phyloP scores from a whole-genome alignment of 1,284 basidiomycete species.

The Malassezia caprae region DNA sequence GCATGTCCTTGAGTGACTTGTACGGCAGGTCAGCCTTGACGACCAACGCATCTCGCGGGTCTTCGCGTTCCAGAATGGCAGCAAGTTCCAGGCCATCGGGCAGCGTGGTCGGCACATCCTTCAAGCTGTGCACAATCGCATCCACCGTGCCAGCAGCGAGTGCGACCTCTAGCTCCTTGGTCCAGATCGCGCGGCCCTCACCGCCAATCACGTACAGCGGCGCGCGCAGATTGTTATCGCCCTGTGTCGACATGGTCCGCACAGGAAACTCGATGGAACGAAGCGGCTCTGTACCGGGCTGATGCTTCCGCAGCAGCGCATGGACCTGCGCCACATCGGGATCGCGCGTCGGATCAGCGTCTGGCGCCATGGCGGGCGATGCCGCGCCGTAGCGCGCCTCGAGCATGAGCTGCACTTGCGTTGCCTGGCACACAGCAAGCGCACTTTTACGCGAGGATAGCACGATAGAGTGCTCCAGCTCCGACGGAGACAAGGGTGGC shows the following conservation, averaged over 20 bases:
- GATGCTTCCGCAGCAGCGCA: constrained; percentile 14
- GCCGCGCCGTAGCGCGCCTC: constrained; percentile 30
- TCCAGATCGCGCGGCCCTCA: constrained; percentile 72
- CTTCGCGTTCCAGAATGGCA: constrained; percentile 75
- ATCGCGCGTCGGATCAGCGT: background rate
- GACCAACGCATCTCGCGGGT: constrained; percentile 79
- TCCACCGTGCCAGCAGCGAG: constrained; percentile 67
- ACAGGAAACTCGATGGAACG: constrained; percentile 49
- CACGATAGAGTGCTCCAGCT: constrained; percentile 5
- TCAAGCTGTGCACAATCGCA: constrained; percentile 84
- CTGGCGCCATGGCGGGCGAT: constrained; percentile 28
- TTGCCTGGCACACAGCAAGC: constrained; percentile 27
- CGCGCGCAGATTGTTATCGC: constrained; percentile 75
- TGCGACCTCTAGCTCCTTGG: constrained; percentile 81
- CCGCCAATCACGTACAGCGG: constrained; percentile 54
- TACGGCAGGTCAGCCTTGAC: constrained; percentile 68
- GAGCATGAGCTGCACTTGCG: constrained; percentile 38
- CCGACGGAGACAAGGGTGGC: background rate
- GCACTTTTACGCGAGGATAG: constrained; percentile 19
- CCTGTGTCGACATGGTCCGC: constrained; percentile 76
- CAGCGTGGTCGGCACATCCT: constrained; percentile 82
- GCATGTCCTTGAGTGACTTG: constrained; percentile 67
- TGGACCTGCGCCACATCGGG: constrained; percentile 18
- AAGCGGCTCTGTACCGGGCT: constrained; percentile 5
- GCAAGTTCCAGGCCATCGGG: constrained; percentile 76